These are phyloP conservation scores for Volvariella volvacea DNA, from an alignment of 1,284 basidiomycete genomes.

Conservation along the genomic window DNA sequence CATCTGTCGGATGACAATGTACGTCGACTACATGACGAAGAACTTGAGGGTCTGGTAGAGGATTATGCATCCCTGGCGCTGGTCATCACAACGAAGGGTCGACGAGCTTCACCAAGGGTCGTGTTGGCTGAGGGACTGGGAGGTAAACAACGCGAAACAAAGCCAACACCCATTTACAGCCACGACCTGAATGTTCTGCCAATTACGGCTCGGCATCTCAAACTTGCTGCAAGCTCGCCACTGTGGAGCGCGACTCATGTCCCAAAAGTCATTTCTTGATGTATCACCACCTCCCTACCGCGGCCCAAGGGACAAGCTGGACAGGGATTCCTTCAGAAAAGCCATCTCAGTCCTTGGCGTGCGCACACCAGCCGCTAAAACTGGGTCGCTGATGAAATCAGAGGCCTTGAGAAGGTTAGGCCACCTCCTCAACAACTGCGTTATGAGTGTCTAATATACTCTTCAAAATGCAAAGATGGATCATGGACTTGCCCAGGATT, in stretches of 20 bases:
- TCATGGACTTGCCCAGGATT: conserved; percentile 62
- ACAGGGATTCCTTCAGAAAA: conserved; percentile 60
- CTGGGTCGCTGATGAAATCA: conserved; percentile 51
- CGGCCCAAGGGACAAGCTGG: conserved; percentile 40
- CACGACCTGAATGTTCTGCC: too few species aligned
- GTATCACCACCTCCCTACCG: conserved; percentile 46
- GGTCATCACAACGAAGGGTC: neutral
- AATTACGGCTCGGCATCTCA: too few species aligned
- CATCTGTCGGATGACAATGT: conserved; percentile 79
- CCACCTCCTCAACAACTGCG: neutral
- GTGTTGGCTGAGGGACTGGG: too few species aligned
- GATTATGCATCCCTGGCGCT: neutral
- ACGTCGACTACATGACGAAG: conserved; percentile 65
- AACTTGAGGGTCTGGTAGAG: conserved; percentile 30
- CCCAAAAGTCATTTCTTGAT: conserved; percentile 36
- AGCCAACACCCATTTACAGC: too few species aligned
- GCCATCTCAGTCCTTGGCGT: conserved; percentile 61
- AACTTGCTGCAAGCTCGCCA: neutral
- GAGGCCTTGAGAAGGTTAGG: conserved; percentile 52
- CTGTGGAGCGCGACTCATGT: conserved; percentile 17
- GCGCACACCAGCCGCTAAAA: conserved; percentile 51
- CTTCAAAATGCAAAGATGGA: conserved; percentile 15
- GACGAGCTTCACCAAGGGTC: too few species aligned
- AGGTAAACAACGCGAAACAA: too few species aligned
- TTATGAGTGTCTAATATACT: conserved; percentile 1